A percentile compares a stretch with the other conserved stretches of the same genome.
Conservation (phyloP, 2,329 filamentous ascomycete species). For the Ophiostoma quercus region DNA sequence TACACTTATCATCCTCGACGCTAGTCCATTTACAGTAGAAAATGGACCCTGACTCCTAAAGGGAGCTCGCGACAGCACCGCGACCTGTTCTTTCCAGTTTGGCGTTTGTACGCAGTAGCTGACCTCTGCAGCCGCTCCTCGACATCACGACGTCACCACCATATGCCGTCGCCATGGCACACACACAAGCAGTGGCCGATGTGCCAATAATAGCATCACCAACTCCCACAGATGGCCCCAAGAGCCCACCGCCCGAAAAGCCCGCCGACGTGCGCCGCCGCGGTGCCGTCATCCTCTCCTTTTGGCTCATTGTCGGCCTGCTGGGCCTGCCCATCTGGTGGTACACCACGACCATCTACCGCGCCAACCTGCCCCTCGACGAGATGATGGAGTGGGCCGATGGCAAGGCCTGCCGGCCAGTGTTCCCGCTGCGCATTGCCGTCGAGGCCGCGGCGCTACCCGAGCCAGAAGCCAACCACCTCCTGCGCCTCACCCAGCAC, state of each 20-base stretch:
- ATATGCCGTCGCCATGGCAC: conserved; percentile 15
- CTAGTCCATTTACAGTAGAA: background rate
- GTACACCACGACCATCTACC: conserved; percentile 87
- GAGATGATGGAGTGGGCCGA: conserved; percentile 90
- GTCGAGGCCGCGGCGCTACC: conserved; percentile 65
- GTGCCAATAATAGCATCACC: background rate
- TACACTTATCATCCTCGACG: background rate
- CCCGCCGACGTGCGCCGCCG: conserved; percentile 63
- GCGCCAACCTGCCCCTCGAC: conserved; percentile 74
- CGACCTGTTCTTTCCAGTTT: conserved; percentile 10
- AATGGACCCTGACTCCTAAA: background rate
- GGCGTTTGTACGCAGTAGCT: background rate
- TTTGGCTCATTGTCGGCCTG: conserved; percentile 80
- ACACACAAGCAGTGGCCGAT: conserved; percentile 8
- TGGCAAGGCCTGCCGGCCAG: conserved; percentile 83
- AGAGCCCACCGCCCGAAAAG: conserved; percentile 69
- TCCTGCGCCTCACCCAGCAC: conserved; percentile 77
- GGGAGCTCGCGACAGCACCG: conserved; percentile 10
- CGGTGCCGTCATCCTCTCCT: conserved; percentile 72
- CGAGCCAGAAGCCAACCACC: conserved; percentile 61
- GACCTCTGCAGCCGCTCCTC: background rate
- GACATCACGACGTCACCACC: conserved; percentile 12
- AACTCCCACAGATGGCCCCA: background rate
- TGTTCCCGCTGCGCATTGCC: conserved; percentile 79
- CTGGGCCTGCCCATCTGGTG: conserved; percentile 93